Percentiles rank a stretch among this genome's conserved stretches.
Evolutionary conservation across 108 stramenopile genomes (phyloP).

Genomic region (Parietichytrium sp.): DNA sequence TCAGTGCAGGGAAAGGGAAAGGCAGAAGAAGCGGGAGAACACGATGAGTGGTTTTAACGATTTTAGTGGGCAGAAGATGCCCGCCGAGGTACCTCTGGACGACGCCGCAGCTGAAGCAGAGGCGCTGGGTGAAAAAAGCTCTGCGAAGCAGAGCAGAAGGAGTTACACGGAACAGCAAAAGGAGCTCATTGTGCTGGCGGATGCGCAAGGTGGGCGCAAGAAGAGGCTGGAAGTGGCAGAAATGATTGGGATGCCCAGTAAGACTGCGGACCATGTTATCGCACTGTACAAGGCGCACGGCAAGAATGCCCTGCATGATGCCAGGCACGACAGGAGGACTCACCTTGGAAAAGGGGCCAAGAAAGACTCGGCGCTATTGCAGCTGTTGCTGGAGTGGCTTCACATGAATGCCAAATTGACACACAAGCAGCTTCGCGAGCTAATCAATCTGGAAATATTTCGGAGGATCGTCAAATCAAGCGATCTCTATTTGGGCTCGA

Average conservation of each 20-base stretch:
- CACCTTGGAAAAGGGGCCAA: background rate
- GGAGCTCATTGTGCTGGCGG: constrained; percentile 30
- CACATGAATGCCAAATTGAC: background rate
- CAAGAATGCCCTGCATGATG: background rate
- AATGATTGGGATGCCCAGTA: constrained; percentile 13
- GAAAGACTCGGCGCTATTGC: background rate
- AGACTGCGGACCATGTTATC: constrained; percentile 8
- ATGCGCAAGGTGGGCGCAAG: background rate
- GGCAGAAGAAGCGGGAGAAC: too few species aligned
- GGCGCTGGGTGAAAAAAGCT: too few species aligned
- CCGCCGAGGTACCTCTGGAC: too few species aligned
- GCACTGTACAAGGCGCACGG: constrained; percentile 28
- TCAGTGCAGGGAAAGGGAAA: too few species aligned
- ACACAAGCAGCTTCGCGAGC: constrained; percentile 16
- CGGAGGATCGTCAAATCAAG: background rate
- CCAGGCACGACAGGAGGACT: background rate
- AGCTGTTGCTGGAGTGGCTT: background rate
- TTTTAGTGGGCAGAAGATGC: too few species aligned
- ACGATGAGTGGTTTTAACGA: too few species aligned
- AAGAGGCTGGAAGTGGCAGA: background rate
- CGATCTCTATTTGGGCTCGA: background rate
- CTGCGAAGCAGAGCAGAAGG: too few species aligned
- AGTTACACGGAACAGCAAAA: constrained; percentile 7
- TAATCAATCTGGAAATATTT: constrained; percentile 30
- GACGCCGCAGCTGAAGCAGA: too few species aligned